Evolutionary conservation across 1,284 basidiomycete species (phyloP).

Genomic region (Garcileccinum viscosum): DNA sequence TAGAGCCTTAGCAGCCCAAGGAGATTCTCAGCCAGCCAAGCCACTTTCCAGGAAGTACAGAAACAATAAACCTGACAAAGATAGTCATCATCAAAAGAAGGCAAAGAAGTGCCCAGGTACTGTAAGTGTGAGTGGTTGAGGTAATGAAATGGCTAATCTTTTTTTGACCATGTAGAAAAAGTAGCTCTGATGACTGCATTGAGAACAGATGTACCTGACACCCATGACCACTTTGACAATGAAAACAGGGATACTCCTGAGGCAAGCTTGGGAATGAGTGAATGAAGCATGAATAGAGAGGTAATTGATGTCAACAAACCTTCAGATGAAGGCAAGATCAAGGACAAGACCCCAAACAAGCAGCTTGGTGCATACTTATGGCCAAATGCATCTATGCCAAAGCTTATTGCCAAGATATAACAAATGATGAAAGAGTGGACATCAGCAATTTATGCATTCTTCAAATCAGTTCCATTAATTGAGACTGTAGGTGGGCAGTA

Average conservation of each 20-base stretch:
- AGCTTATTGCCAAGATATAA: neutral
- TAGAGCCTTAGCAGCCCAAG: conserved; percentile 1
- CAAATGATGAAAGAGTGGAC: neutral
- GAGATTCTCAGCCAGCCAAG: neutral
- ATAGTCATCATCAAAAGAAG: neutral
- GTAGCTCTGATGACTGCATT: neutral
- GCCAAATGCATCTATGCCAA: neutral
- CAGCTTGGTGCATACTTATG: neutral
- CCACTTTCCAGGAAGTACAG: neutral
- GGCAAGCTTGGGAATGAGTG: neutral
- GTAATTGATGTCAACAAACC: neutral
- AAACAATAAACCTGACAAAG: neutral
- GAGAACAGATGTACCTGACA: neutral
- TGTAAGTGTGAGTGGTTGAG: neutral
- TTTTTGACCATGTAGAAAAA: neutral
- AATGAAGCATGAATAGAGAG: neutral
- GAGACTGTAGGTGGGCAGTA: neutral
- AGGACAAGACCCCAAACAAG: neutral
- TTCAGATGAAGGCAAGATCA: neutral
- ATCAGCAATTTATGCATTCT: neutral
- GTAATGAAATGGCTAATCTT: neutral
- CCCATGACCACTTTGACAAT: neutral
- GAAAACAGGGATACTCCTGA: neutral
- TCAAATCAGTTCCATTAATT: neutral
- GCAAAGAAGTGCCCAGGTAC: neutral